phyloP scores from a whole-genome alignment of 2,329 filamentous ascomycete species.

The Aspergillus fumigatus region DNA sequence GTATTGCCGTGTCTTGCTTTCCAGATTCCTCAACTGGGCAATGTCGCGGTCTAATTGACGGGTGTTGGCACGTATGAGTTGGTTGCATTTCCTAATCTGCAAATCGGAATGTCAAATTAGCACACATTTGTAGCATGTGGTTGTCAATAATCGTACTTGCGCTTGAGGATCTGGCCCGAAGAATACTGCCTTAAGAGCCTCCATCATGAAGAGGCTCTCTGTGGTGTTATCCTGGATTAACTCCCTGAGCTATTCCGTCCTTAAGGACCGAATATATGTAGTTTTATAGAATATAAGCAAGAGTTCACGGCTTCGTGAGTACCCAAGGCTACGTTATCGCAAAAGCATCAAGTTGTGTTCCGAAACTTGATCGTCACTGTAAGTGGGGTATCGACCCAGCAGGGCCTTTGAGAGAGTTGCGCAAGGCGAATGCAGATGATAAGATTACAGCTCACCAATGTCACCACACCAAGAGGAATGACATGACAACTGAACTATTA shows the following conservation, averaged over 20 bases:
- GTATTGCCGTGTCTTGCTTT: slow-evolving; percentile 76
- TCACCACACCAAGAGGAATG: neutral
- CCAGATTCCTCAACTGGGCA: slow-evolving; percentile 67
- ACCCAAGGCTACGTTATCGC: neutral
- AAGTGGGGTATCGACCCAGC: neutral
- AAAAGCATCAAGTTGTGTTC: neutral
- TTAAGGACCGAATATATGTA: neutral
- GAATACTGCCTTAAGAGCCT: slow-evolving; percentile 79
- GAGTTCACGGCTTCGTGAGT: neutral
- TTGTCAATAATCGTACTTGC: slow-evolving; percentile 60
- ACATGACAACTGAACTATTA: neutral
- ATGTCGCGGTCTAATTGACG: slow-evolving; percentile 96
- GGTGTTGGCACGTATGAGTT: slow-evolving; percentile 80
- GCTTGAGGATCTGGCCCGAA: slow-evolving; percentile 88
- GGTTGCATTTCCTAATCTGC: slow-evolving; percentile 92
- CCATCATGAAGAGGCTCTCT: slow-evolving; percentile 56
- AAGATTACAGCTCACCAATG: neutral
- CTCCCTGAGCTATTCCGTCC: neutral
- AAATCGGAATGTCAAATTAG: neutral
- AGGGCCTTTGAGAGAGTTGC: neutral
- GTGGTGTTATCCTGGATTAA: neutral
- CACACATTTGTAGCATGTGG: neutral
- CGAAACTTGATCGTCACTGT: neutral
- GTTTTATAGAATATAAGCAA: neutral
- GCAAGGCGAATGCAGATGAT: neutral